Percentiles rank a stretch among this genome's conserved stretches.
These are phyloP conservation scores for Lathyrus aphaca DNA, from an alignment of 306 rosid species.

Conservation along the genomic window DNA sequence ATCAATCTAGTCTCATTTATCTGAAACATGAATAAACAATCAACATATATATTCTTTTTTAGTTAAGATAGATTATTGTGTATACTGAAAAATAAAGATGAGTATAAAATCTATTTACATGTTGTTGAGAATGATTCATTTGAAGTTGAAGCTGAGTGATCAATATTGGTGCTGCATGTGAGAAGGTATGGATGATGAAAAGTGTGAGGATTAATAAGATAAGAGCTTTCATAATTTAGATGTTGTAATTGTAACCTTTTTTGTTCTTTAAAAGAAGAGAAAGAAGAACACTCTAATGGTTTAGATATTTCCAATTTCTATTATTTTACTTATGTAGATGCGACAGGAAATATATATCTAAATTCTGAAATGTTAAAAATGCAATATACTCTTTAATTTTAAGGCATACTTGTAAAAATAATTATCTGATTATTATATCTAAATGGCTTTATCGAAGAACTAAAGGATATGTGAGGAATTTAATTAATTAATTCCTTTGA, in stretches of 20 bases:
- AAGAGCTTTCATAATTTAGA: slow-evolving; percentile 5
- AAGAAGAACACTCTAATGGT: no score
- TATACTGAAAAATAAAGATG: background rate
- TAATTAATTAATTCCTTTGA: no score
- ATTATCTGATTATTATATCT: no score
- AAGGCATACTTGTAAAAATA: no score
- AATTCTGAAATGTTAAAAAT: no score
- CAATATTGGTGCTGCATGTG: slow-evolving; percentile 40
- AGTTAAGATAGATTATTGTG: background rate
- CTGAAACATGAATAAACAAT: background rate
- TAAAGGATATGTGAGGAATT: no score
- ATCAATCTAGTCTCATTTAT: slow-evolving; percentile 34
- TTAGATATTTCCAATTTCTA: no score
- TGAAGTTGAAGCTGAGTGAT: slow-evolving; percentile 40
- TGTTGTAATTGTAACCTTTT: background rate
- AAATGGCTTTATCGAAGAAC: no score
- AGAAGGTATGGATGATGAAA: slow-evolving; percentile 19
- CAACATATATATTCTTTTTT: background rate
- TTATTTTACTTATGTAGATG: no score
- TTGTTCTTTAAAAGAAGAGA: background rate
- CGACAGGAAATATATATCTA: no score
- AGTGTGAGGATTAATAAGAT: slow-evolving; percentile 27
- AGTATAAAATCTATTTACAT: background rate
- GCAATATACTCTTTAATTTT: no score
- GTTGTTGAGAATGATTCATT: slow-evolving; percentile 39